phyloP scores from a whole-genome alignment of 2,329 filamentous ascomycete species.

The Aspergillus texensis region DNA sequence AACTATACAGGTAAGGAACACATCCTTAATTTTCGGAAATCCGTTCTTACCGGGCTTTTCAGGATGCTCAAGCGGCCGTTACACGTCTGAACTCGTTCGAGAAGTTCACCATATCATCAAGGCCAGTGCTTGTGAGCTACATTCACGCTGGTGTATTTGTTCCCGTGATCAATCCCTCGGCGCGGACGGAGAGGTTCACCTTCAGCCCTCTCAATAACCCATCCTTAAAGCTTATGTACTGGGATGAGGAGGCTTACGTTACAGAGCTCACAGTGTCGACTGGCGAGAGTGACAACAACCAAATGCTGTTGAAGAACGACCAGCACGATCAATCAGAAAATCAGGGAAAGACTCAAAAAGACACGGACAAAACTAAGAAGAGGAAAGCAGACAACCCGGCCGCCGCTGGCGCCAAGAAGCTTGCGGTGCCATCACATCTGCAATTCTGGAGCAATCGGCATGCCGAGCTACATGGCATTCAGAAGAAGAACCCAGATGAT shows the following conservation, averaged over 20 bases:
- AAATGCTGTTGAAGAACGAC: conserved; percentile 25
- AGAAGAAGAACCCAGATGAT: conserved; percentile 35
- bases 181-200: conserved; percentile 63
- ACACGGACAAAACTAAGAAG: conserved; percentile 50
- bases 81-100: conserved; percentile 71
- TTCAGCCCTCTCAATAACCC: conserved; percentile 73
- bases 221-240: conserved; percentile 70
- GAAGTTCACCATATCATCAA: conserved; percentile 76
- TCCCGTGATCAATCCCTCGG: conserved; percentile 65
- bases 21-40: too few relatives aligned
- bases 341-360: conserved; percentile 39
- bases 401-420: conserved; percentile 41
- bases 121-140: conserved; percentile 70
- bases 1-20: conserved; percentile 58
- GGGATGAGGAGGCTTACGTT: conserved; percentile 73
- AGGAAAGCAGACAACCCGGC: conserved; percentile 48
- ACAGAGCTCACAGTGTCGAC: conserved; percentile 64
- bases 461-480: conserved; percentile 64
- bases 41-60: not conserved
- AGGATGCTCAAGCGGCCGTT: conserved; percentile 73
- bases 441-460: conserved; percentile 74
- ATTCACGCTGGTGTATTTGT: conserved; percentile 87
- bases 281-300: conserved; percentile 45
- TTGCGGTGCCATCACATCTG: conserved; percentile 64
- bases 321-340: conserved; percentile 22